A percentile compares a stretch with the other conserved stretches of the same genome.
Evolutionary conservation across 1,284 basidiomycete species (phyloP).

Genomic region (Leccinum pachyderme): DNA sequence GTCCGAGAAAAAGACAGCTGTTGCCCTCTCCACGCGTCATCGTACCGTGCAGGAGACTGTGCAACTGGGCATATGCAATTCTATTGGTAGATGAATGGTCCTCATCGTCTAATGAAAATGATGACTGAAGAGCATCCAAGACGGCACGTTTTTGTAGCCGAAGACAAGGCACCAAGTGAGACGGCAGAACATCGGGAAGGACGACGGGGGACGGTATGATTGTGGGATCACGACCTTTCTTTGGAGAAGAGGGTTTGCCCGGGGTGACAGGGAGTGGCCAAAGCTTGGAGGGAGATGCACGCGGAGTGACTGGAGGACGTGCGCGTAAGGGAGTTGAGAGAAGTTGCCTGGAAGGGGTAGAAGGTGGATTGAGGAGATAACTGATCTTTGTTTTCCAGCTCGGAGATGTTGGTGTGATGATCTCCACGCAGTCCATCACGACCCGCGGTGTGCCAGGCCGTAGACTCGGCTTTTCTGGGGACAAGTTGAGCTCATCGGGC

Average conservation of each 20-base stretch:
- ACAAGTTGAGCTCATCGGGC: slow-evolving; percentile 38
- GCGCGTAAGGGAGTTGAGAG: slow-evolving; percentile 30
- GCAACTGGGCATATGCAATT: slow-evolving; percentile 52
- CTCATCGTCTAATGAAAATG: slow-evolving; percentile 26
- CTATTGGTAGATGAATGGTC: slow-evolving; percentile 45
- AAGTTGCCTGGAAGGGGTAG: slow-evolving; percentile 23
- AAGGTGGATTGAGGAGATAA: slow-evolving; percentile 9
- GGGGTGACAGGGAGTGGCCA: slow-evolving; percentile 19
- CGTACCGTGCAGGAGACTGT: slow-evolving; percentile 68
- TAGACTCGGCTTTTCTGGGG: slow-evolving; percentile 33
- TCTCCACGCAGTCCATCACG: slow-evolving; percentile 43
- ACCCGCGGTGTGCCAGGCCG: slow-evolving; percentile 25
- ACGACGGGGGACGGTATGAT: slow-evolving; percentile 17
- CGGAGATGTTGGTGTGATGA: slow-evolving; percentile 33
- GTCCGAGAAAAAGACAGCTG: slow-evolving; percentile 82
- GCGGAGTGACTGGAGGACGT: slow-evolving; percentile 19
- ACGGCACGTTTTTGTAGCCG: slow-evolving; percentile 59
- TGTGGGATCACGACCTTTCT: slow-evolving; percentile 9
- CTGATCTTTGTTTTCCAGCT: not conserved
- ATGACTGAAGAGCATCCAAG: slow-evolving; percentile 45
- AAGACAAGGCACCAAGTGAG: slow-evolving; percentile 43
- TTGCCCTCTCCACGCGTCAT: slow-evolving; percentile 83
- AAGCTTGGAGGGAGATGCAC: slow-evolving; percentile 19
- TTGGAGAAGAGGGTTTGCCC: slow-evolving; percentile 17
- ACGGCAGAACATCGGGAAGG: slow-evolving; percentile 32